Base-by-base conservation (phyloP, 306 rosid species). In the Cicer yamashitae region DNA sequence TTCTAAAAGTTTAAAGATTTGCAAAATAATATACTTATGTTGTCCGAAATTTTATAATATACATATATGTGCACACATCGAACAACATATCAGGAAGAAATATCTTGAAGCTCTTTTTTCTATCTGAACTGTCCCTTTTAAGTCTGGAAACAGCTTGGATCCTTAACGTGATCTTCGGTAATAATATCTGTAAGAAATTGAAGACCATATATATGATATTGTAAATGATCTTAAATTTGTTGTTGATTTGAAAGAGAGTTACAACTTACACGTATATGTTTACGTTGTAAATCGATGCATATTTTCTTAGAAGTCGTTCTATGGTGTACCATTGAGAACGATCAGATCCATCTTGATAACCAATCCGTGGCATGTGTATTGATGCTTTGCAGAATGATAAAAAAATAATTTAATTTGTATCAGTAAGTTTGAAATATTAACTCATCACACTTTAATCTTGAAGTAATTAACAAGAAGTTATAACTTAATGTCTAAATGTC, bases 291-390 rank as follows among this genome's bases (percentile, higher is more conserved):
- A 88, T 71, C 77, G 97, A 87, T 54, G 97, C 88, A 71, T 91
- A 91, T 89, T 94, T 94, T 77, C 91, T 91, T 9, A 91, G 88
- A 70, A 94, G 96, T 48, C 98, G 90, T 75, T 94, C 98, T 30
- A 88, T 83, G 7, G 96, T 82, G 87, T 94, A 94, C 98, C 97
- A 91, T 81, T 94, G 91, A 6, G 96, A 87, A 53, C 96, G 96
- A 85, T 90, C 90, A 46, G 96, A 91, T 77, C 91, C 98, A 74
- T 87, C 98, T 88, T 91, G 93, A 83, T 88, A 91, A 77, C 97
- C 97, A 74, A 94, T 89, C 10, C 97, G 93, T 7, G 98, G 97
- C 97, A 94, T 91, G 88, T 90, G 98, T 60, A 94, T 88, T 54
- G 94, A 91, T 56, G 98, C 98, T 94, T 75, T 61, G 57, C 7